Evolutionary conservation across 495 filamentous ascomycete genomes (phyloP), one percentile per base, ranked within the genome.

Genomic region (Annulohypoxylon moriforme): DNA sequence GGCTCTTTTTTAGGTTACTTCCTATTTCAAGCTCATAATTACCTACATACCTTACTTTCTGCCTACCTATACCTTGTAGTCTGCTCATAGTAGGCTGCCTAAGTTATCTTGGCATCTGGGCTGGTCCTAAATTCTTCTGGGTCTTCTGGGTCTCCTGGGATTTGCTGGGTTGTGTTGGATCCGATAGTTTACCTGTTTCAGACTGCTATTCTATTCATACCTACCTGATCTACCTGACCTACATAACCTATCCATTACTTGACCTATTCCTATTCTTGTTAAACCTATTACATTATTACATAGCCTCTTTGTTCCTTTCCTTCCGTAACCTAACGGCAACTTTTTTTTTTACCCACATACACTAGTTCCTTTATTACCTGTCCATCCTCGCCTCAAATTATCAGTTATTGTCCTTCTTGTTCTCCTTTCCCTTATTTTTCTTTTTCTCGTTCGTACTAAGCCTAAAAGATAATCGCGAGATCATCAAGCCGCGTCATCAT

Each of bases 401-500:
- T 31, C 18, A 24, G 2, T 53, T 20, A 13, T 27, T 49, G 34
- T 14, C 5, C 46, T 4, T 27, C 46, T 50, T 50, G 46, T 50
- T 50, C 46, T 27, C 46, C 40, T 44, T 50, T 47, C 9, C 44
- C 44, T 47, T 47, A 7, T 47, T 20, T 13, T 33, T 53, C 11
- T 33, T 31, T 29, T 53, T 53, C 27, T 53, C 13, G 1, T 53
- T 33, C 4, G 4, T 34, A 33, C n/a, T 52, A 33, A 29, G n/a
- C 50, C 22, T 10, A 50, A 44, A 29, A 25, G 46, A 49, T 49
- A 3, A 24, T 42, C 31, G 7, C 18, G 42, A 50, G 38, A 58
- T 44, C 31, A 53, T 24, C 67, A 60, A 58, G 60, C 64, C 64
- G 59, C 64, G 69, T 72, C 60, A 64, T 64, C 69, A 34, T 55